phyloP scores from a whole-genome alignment of 176 grass and related monocot genomes.

The Luzula sylvatica region DNA sequence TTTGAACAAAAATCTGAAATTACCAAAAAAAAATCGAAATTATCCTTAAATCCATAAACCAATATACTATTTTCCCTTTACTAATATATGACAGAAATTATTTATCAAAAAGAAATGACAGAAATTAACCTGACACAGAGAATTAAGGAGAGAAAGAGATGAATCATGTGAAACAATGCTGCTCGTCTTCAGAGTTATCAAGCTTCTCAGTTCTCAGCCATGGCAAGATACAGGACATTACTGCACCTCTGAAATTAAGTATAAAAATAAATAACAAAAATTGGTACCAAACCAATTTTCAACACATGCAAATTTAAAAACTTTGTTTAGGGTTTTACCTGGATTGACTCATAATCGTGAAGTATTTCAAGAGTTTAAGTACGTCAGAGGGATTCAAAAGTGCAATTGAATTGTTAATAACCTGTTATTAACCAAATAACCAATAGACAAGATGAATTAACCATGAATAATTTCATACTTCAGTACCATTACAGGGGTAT shows the following conservation, averaged over 20 bases:
- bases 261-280: too few species aligned
- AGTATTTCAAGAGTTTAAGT: too few species aligned
- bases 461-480: neutral
- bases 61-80: neutral
- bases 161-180: constrained; percentile 76
- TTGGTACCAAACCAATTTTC: too few species aligned
- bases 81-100: constrained; percentile 11
- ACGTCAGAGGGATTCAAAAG: too few species aligned
- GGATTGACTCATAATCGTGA: too few species aligned
- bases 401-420: constrained; percentile 73
- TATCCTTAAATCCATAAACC: neutral
- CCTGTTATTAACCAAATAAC: constrained; percentile 33
- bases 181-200: constrained; percentile 62
- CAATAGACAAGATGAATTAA: constrained; percentile 14
- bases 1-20: neutral
- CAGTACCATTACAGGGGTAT: neutral
- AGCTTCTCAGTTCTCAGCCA: constrained; percentile 81
- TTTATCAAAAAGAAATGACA: constrained; percentile 87
- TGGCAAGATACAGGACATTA: constrained; percentile 53
- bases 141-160: constrained; percentile 49
- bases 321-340: too few species aligned
- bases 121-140: too few species aligned
- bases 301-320: too few species aligned
- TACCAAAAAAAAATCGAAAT: neutral
- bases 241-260: constrained; percentile 34